These are phyloP conservation scores for Fusarium albidum DNA, from an alignment of 2,329 filamentous ascomycete genomes.

Conservation along the genomic window DNA sequence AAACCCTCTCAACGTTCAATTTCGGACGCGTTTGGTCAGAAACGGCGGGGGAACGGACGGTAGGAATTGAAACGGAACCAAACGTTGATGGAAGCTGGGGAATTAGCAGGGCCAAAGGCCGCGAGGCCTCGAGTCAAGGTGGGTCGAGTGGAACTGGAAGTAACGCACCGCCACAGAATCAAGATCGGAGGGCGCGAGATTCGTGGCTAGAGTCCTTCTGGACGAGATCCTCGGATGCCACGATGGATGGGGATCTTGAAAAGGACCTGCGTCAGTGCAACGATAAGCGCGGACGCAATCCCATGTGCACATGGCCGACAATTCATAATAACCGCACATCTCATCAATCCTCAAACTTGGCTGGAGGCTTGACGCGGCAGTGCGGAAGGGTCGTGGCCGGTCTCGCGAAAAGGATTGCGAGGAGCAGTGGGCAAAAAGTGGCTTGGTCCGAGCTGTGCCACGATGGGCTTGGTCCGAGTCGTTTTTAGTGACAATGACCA, in stretches of 20 bases:
- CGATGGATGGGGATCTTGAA: background rate
- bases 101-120: slow-evolving; percentile 37
- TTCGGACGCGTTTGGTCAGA: background rate
- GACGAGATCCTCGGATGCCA: background rate
- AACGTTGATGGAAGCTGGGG: slow-evolving; percentile 32
- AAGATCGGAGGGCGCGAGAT: background rate
- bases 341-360: background rate
- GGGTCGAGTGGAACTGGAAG: slow-evolving; percentile 29
- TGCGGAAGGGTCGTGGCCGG: slow-evolving; percentile 21
- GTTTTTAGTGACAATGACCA: slow-evolving; percentile 31
- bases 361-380: slow-evolving; percentile 20
- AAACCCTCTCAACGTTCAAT: background rate
- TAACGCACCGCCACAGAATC: slow-evolving; percentile 25
- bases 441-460: slow-evolving; percentile 39
- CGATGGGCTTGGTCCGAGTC: slow-evolving; percentile 23
- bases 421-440: slow-evolving; percentile 25
- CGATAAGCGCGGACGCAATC: slow-evolving; percentile 19
- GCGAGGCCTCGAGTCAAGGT: slow-evolving; percentile 23
- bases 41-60: background rate
- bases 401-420: slow-evolving; percentile 18
- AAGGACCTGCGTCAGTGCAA: slow-evolving; percentile 13
- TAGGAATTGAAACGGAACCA: slow-evolving; percentile 25
- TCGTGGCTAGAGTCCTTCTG: slow-evolving; percentile 26
- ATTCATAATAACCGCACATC: background rate
- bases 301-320: too few species aligned